Evolutionary conservation across 2,329 filamentous ascomycete genomes (phyloP), one percentile per base, ranked within the genome.

Genomic region (Aschersonia sp.): DNA sequence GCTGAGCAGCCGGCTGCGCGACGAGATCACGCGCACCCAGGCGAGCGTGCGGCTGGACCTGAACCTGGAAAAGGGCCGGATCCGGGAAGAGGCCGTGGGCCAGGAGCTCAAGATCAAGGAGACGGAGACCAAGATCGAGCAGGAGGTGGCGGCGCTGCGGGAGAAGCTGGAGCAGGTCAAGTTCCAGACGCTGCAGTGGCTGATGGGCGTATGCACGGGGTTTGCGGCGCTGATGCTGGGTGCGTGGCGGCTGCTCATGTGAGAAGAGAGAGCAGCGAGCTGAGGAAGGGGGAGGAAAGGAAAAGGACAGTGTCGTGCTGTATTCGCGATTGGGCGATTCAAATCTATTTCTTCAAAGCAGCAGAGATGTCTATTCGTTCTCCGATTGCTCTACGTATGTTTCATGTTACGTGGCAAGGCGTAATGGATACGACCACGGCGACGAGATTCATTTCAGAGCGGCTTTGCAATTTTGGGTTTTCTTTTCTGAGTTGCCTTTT

Each of bases 61-160:
- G 51, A 98, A 97, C 65, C 70, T 98, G 43, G 92, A 98, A 62
- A 98, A 98, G 70, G 92, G 92, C 11, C 77, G 92, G 52, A 98
- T 97, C 55, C 74, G 92, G 52, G 92, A 98, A 67, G 92, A 98
- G 71, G 88, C 89, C 14, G 94, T 95, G 55, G 84, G 85, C 49
- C 92, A 97, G 69, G 92, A 98, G 66, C 79, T 98, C 66, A 94
- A 95, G 71, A 87, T 98, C 59, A 95, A 95, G 71, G 92, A 98
- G 75, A 97, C 92, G 10, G 92, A 98, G 70, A 95, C 89, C 49
- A 83, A 94, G 67, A 97, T 98, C 59, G 92, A 98, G 71, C 90
- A 97, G 68, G 92, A 97, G 71, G 88, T 92, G 47, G 90, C 90
- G 41, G 84, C 84, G 32, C 65, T 98, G 60, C 74, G 87, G 55